Percentiles rank a stretch among this genome's conserved stretches.
Conservation (phyloP, 1,284 basidiomycete genomes). For the Takashimella tepidaria region DNA sequence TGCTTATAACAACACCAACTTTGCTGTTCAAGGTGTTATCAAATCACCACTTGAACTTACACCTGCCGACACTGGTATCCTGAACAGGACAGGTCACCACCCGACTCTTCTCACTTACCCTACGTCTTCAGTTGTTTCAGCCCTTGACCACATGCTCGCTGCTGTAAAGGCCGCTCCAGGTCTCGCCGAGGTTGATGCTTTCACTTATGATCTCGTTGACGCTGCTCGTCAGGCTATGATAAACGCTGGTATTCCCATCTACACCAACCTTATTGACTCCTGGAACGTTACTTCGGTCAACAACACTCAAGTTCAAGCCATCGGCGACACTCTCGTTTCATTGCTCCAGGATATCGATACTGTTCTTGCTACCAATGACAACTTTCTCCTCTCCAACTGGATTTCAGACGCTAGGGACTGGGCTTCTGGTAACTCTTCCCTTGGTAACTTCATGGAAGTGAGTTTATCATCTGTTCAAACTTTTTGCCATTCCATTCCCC, state of each 20-base stretch:
- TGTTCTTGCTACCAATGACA: constrained; percentile 43
- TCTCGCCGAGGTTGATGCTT: constrained; percentile 43
- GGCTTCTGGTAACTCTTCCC: constrained; percentile 25
- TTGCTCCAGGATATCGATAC: constrained; percentile 48
- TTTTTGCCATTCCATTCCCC: not conserved
- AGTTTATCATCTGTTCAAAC: not conserved
- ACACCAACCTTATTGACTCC: constrained; percentile 18
- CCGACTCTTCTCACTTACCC: constrained; percentile 49
- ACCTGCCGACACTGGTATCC: constrained; percentile 42
- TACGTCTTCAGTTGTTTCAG: constrained; percentile 46
- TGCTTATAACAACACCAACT: constrained; percentile 48
- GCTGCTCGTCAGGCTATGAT: constrained; percentile 49
- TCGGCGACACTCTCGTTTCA: constrained; percentile 20
- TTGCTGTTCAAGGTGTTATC: constrained; percentile 46
- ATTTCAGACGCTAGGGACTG: constrained; percentile 45
- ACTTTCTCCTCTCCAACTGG: constrained; percentile 49
- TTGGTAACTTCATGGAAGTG: not conserved
- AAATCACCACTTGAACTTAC: constrained; percentile 50
- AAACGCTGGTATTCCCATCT: constrained; percentile 48
- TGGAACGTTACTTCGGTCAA: constrained; percentile 2
- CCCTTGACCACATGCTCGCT: constrained; percentile 44
- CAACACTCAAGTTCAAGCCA: not conserved
- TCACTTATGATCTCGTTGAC: constrained; percentile 51
- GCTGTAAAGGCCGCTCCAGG: constrained; percentile 25
- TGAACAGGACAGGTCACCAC: constrained; percentile 43